phyloP scores from a whole-genome alignment of 176 grass and related monocot genomes.

The Zoysia japonica region DNA sequence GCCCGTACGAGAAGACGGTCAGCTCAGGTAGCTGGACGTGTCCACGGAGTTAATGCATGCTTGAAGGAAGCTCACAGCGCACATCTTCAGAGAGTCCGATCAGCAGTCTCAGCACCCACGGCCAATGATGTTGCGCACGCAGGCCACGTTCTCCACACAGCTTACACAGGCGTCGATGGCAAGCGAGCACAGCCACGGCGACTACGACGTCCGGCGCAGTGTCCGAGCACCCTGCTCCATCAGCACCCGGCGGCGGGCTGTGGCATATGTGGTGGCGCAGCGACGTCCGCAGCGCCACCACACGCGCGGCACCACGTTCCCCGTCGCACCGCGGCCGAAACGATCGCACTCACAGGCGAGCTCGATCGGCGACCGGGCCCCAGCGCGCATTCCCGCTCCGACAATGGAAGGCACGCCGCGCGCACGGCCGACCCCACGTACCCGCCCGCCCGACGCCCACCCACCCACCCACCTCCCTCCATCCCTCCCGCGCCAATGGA shows the following conservation, averaged over 20 bases:
- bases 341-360: background rate
- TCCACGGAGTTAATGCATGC: background rate
- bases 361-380: background rate
- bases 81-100: background rate
- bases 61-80: constrained; percentile 15
- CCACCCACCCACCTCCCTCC: background rate
- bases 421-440: background rate
- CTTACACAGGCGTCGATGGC: constrained; percentile 20
- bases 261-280: background rate
- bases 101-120: background rate
- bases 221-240: background rate
- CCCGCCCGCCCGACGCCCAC: no score
- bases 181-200: constrained; percentile 32
- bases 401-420: constrained; percentile 51
- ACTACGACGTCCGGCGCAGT: background rate
- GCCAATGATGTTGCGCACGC: constrained; percentile 13
- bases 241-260: background rate
- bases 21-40: no score
- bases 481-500: background rate
- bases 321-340: background rate
- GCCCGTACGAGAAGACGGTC: background rate
- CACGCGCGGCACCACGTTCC: constrained; percentile 18
- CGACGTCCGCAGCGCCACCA: background rate
- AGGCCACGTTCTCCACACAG: background rate
- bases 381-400: constrained; percentile 11